These are phyloP conservation scores for Podospora pseudopauciseta DNA, from an alignment of 495 filamentous ascomycete genomes.

Conservation along the genomic window DNA sequence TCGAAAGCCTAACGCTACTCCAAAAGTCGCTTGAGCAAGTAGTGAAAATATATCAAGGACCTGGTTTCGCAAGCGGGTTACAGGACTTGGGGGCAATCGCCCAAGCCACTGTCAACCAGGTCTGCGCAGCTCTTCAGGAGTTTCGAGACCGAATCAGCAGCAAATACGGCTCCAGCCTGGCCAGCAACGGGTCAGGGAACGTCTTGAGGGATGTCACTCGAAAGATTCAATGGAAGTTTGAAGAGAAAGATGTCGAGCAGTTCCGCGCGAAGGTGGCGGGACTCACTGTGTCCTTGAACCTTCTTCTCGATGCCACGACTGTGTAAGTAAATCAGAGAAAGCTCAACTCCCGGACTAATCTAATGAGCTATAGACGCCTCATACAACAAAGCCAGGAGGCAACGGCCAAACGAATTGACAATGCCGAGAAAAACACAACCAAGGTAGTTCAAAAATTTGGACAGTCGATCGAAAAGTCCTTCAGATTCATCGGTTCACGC, in stretches of 20 bases:
- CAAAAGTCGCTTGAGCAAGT: neutral
- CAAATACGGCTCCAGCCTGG: slow-evolving; percentile 3
- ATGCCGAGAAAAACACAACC: neutral
- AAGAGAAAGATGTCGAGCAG: slow-evolving; percentile 1
- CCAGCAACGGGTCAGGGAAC: neutral
- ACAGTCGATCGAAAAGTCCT: neutral
- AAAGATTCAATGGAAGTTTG: neutral
- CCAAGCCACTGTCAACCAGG: neutral
- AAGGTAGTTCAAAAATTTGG: neutral
- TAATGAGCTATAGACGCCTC: neutral
- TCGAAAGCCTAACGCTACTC: neutral
- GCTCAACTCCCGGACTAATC: neutral
- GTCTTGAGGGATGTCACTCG: neutral
- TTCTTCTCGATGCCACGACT: neutral
- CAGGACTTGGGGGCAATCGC: neutral
- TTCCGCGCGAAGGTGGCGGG: slow-evolving; percentile 1
- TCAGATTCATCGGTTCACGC: neutral
- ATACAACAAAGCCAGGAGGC: neutral
- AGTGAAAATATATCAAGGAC: neutral
- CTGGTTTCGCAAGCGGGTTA: neutral
- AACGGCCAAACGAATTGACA: neutral
- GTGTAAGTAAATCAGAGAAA: neutral
- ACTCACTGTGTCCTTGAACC: neutral
- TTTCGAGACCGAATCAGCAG: neutral
- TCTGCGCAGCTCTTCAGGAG: neutral